Evolutionary conservation across 805 yeast genomes (phyloP).

Genomic region (Kazachstania taianensis): DNA sequence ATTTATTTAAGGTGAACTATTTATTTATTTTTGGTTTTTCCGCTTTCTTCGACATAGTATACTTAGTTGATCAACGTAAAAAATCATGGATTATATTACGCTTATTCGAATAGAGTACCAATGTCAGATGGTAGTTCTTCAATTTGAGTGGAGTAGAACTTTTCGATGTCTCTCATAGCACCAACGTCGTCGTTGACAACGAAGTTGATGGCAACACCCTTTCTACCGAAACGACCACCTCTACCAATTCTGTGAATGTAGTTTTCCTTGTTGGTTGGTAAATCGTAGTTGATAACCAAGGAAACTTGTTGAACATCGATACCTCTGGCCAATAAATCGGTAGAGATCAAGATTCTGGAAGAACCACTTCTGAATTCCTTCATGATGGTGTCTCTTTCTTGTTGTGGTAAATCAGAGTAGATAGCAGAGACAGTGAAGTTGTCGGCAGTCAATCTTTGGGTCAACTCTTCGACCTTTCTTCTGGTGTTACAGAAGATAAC

Average conservation of each 20-base stretch:
- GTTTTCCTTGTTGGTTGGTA: slow-evolving; percentile 88
- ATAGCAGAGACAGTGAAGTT: slow-evolving; percentile 90
- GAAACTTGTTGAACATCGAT: slow-evolving; percentile 98
- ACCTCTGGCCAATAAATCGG: slow-evolving; percentile 97
- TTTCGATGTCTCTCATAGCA: slow-evolving; percentile 64
- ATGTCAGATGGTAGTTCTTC: slow-evolving; percentile 74
- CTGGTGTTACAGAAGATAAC: slow-evolving; percentile 97
- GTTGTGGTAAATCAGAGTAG: slow-evolving; percentile 96
- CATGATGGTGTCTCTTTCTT: slow-evolving; percentile 91
- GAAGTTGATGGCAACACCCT: slow-evolving; percentile 95
- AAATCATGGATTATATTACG: no score
- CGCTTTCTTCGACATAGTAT: no score
- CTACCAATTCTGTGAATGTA: slow-evolving; percentile 97
- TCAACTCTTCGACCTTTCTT: slow-evolving; percentile 85
- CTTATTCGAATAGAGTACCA: slow-evolving; percentile 34
- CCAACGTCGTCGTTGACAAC: slow-evolving; percentile 71
- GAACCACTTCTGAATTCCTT: slow-evolving; percentile 89
- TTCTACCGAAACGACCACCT: slow-evolving; percentile 96
- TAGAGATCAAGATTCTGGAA: slow-evolving; percentile 87
- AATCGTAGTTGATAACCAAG: slow-evolving; percentile 87
- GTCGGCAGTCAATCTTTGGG: slow-evolving; percentile 65
- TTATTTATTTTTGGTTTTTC: no score
- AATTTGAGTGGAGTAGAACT: slow-evolving; percentile 63
- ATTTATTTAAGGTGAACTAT: no score
- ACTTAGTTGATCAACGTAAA: no score